Base-by-base conservation (phyloP, 768 basidiomycete species). In the Termitomyces sp. region DNA sequence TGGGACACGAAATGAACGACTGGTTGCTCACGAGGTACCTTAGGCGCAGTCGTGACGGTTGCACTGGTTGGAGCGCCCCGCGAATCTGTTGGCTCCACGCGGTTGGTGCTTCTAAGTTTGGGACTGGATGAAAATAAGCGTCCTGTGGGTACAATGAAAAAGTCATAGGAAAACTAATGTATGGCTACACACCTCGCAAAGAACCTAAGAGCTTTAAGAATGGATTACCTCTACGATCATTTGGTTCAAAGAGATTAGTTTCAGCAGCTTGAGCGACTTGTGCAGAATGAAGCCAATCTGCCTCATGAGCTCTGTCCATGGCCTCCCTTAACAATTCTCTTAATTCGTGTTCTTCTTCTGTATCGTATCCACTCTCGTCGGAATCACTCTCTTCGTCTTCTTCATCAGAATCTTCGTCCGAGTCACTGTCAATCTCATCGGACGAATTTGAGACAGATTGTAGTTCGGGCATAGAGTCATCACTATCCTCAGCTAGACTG, bases 131-230 rank as follows among this genome's bases (percentile, higher is more conserved):
- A 74, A 60, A 80, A 87, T 78, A 89, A 78, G 16, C 89, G 86
- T 9, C 88, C 88, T 90, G 36, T 61, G 56, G 52, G 36, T 41
- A 41, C 36, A 16, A 0, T 54, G 13, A 18, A 44, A 47, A 32
- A 6, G 38, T 20, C 30, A 33, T 2, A 50, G 8, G 10, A 55
- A 7, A 9, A 20, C 10, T 22, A 28, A 28, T 48, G 24, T 2
- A 20, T 40, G 16, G 4, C 46, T 6, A 60, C 71, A 36, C 55
- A 85, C 90, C 91, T 81, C 86, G 79, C 57, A 93, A 68, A 14
- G 87, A 86, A 36, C 86, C 85, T 61, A 94, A 73, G 36, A 92
- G 69, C 67, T 86, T 91, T 63, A 92, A 68, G 68, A 94, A 92
- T 0, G 90, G 88, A 65, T 93, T 94, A 20, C 78, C 81, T 65